phyloP scores from a whole-genome alignment of 371 early-diverging fungal genomes.

The Actinomortierella ambigua region DNA sequence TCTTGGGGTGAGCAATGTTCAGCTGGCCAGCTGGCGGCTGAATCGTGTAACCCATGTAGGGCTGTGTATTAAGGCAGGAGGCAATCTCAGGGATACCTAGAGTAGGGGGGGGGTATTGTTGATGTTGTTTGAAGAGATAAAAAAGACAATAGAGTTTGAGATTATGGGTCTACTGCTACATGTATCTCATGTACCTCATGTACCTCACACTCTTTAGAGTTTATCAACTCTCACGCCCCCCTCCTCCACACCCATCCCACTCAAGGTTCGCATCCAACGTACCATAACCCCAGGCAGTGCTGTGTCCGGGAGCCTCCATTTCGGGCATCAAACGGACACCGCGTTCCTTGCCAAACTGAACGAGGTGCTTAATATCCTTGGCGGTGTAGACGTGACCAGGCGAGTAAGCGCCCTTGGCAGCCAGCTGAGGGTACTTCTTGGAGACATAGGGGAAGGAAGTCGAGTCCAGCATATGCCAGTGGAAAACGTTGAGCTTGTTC shows the following conservation, averaged over 20 bases:
- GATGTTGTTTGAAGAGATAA: neutral
- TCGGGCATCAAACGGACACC: slow-evolving; percentile 80
- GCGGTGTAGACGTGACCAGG: slow-evolving; percentile 57
- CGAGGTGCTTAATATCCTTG: slow-evolving; percentile 59
- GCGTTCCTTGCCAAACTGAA: slow-evolving; percentile 65
- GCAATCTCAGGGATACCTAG: slow-evolving; percentile 52
- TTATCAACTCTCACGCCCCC: neutral
- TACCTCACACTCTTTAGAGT: slow-evolving; percentile 1
- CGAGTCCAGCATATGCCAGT: slow-evolving; percentile 85
- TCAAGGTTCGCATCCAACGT: neutral
- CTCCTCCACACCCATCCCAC: too few species aligned
- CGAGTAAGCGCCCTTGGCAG: slow-evolving; percentile 66
- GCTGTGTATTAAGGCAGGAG: slow-evolving; percentile 37
- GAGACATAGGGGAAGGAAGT: slow-evolving; percentile 75
- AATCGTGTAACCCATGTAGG: slow-evolving; percentile 52
- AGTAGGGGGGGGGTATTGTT: neutral
- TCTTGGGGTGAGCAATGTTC: slow-evolving; percentile 60
- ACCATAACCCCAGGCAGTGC: slow-evolving; percentile 50
- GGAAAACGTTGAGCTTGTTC: slow-evolving; percentile 83
- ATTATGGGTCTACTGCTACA: neutral
- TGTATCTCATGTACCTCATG: neutral
- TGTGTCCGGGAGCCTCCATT: slow-evolving; percentile 83
- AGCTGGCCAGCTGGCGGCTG: slow-evolving; percentile 76
- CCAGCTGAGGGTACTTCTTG: slow-evolving; percentile 61
- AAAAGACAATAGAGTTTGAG: neutral